Evolutionary conservation across 768 basidiomycete species (phyloP).

Genomic region (Mycena epipterygia): DNA sequence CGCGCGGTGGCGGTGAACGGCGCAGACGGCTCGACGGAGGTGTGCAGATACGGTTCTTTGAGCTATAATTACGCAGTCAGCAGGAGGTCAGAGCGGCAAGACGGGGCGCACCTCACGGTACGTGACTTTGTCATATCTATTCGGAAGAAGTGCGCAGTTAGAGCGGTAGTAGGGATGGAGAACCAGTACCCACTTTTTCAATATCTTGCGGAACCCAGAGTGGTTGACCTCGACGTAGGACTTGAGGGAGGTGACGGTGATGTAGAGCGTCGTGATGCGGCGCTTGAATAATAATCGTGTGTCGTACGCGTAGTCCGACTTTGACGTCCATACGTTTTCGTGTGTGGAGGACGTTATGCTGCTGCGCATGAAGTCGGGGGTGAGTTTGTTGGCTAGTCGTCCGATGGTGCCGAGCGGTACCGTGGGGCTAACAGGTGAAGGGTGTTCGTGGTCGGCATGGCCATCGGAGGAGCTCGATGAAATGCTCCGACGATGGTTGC

Average conservation of each 20-base stretch:
- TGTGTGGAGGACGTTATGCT: constrained; percentile 59
- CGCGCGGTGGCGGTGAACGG: constrained; percentile 81
- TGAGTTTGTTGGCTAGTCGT: constrained; percentile 62
- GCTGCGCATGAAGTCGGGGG: constrained; percentile 59
- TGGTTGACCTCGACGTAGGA: constrained; percentile 94
- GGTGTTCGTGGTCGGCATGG: constrained; percentile 33
- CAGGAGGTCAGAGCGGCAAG: constrained; percentile 2
- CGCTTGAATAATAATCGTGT: constrained; percentile 90
- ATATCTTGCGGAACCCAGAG: constrained; percentile 93
- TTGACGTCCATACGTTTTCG: constrained; percentile 82
- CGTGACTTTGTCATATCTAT: constrained; percentile 96
- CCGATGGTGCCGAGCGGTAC: constrained; percentile 44
- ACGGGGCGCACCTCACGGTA: constrained; percentile 65
- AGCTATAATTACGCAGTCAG: constrained; percentile 57
- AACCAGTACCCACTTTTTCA: constrained; percentile 82
- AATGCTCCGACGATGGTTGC: constrained; percentile 56
- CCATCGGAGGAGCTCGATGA: constrained; percentile 63
- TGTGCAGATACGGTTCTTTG: constrained; percentile 82
- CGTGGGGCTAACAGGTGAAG: constrained; percentile 4
- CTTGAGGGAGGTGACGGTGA: constrained; percentile 79
- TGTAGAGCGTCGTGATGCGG: constrained; percentile 85
- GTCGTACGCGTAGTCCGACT: constrained; percentile 86
- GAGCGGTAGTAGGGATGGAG: constrained; percentile 23
- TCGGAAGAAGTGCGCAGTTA: neutral
- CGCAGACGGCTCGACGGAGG: constrained; percentile 71